Evolutionary conservation across 148 eudicot species (phyloP), one percentile per base, ranked within the genome.

Genomic region (Fagopyrum homotropicum): DNA sequence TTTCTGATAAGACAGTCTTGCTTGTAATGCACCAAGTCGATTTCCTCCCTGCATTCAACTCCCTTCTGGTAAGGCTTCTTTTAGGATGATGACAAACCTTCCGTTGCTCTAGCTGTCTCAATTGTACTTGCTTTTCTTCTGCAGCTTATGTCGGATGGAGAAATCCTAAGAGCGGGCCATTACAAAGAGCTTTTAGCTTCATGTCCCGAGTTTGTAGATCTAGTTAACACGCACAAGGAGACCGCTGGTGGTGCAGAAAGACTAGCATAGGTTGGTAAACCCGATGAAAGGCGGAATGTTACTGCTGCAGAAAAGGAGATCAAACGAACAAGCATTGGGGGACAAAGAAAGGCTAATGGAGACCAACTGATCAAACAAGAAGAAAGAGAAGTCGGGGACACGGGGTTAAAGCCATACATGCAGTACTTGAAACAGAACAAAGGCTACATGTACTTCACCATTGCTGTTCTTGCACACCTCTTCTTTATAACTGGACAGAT

Each of bases 1-100:
- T 94, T 75, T 82, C 93, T 44, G 76, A 77, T 68, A 94, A 94
- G 88, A 90, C 97, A 1, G 88, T 91, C 79, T 77, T 94, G 72
- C 88, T 94, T 75, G 98, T 94, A 77, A 94, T 97, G 2, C 98
- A 94, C 82, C 98, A 94, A 89, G 91, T 94, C 72, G 98, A 94
- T 87, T 94, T 94, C 76, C 97, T 94, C 74, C 97, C 98, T 46
- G 93, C 89, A 74, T 94, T 91, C 79, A 85, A 88, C 80, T 77
- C 74, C 81, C 86, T 91, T 76, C 81, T 94, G 96, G 98, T 94
- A 77, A 87, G 96, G 80, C 76, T 45, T 75, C 29, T 52, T 71
- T 45, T 22, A 22, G 17, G 14, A 9, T 8, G 52, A 73, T 46
- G 11, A 22, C 26, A 22, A 22, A 22, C 26, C 26, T 22, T 22